These are phyloP conservation scores for Taxawa tesnikishii DNA, from an alignment of 2,329 filamentous ascomycete genomes.

Conservation along the genomic window DNA sequence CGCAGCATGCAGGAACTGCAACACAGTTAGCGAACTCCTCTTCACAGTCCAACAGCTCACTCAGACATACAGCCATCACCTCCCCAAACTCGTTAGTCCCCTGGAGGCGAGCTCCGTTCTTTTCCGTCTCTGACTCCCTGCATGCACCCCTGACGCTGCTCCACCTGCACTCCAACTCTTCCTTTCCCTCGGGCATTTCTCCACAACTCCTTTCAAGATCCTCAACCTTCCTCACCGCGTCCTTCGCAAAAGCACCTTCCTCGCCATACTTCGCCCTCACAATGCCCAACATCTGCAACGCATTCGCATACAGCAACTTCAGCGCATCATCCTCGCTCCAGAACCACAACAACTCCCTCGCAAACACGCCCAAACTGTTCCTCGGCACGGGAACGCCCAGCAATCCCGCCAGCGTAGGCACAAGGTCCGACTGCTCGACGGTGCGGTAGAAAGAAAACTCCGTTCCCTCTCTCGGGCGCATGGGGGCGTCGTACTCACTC, in stretches of 20 bases:
- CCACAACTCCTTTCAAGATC: constrained; percentile 11
- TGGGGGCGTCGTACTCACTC: constrained; percentile 39
- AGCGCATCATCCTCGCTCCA: constrained; percentile 38
- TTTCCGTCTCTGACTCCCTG: no score
- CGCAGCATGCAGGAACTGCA: constrained; percentile 53
- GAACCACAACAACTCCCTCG: constrained; percentile 64
- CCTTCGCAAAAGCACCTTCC: constrained; percentile 17
- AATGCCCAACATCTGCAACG: constrained; percentile 65
- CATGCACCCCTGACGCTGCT: constrained; percentile 16
- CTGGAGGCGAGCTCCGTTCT: no score
- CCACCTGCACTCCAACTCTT: constrained; percentile 58
- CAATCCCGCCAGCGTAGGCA: constrained; percentile 75
- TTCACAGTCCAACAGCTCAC: constrained; percentile 6
- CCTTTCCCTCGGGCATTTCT: constrained; percentile 1
- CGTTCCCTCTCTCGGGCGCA: constrained; percentile 38
- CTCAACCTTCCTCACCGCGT: neutral
- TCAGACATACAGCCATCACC: no score
- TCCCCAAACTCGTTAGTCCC: no score
- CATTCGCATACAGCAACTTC: constrained; percentile 60
- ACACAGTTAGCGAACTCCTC: constrained; percentile 9
- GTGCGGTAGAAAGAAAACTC: constrained; percentile 75
- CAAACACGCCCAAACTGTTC: constrained; percentile 83
- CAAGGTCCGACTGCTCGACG: constrained; percentile 91
- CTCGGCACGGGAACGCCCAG: constrained; percentile 78
- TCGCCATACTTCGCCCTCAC: constrained; percentile 59